Conservation (phyloP, 768 basidiomycete species). For the Lactarius evosmus region DNA sequence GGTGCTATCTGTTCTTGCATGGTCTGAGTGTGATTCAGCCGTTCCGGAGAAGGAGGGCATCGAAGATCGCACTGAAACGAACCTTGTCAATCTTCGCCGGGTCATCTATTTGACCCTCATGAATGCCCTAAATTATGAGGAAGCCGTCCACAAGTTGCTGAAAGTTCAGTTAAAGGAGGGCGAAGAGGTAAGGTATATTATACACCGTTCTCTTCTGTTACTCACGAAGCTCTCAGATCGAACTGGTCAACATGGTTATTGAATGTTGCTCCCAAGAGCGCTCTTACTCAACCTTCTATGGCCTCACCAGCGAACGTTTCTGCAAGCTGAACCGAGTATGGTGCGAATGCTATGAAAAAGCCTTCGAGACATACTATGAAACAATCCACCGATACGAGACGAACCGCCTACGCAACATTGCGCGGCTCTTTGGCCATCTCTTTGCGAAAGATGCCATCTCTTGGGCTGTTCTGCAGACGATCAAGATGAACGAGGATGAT, state of each 20-base stretch:
- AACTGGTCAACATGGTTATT: slow-evolving; percentile 97
- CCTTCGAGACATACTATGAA: slow-evolving; percentile 86
- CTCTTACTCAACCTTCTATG: slow-evolving; percentile 96
- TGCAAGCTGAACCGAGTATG: slow-evolving; percentile 94
- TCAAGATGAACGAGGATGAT: slow-evolving; percentile 96
- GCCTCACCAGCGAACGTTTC: slow-evolving; percentile 93
- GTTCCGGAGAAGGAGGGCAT: slow-evolving; percentile 85
- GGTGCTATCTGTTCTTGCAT: not conserved
- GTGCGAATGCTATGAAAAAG: slow-evolving; percentile 84
- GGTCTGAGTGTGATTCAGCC: slow-evolving; percentile 38
- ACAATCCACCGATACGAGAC: slow-evolving; percentile 99
- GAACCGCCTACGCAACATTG: slow-evolving; percentile 95
- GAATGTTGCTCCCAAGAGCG: slow-evolving; percentile 99
- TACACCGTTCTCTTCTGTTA: not conserved
- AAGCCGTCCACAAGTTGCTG: slow-evolving; percentile 96
- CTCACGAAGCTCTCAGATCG: slow-evolving; percentile 56
- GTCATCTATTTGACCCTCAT: slow-evolving; percentile 97
- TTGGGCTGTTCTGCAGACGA: slow-evolving; percentile 78
- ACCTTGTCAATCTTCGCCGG: slow-evolving; percentile 90
- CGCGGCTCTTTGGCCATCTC: slow-evolving; percentile 93
- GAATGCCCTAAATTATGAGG: slow-evolving; percentile 97
- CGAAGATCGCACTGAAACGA: slow-evolving; percentile 92
- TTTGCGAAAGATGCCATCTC: slow-evolving; percentile 83
- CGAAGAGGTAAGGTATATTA: slow-evolving; percentile 66
- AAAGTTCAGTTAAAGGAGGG: slow-evolving; percentile 91